Evolutionary conservation across 192 early-diverging fungal species (phyloP).

Genomic region (Podila epigama): DNA sequence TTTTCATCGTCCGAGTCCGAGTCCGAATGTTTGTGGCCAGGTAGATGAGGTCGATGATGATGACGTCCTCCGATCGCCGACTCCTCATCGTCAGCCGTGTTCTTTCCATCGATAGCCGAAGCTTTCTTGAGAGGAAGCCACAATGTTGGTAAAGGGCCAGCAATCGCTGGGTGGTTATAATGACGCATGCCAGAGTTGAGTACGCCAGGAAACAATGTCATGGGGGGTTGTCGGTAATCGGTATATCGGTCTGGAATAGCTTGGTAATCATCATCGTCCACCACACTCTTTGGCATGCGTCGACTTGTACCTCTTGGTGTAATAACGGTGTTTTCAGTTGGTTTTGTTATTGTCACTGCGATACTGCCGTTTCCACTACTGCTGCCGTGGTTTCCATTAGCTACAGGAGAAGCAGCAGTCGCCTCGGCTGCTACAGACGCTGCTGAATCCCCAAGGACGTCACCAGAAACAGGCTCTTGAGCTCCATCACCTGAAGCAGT

Average conservation of each 20-base stretch:
- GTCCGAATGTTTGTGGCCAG: neutral
- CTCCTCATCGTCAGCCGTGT: slow-evolving; percentile 11
- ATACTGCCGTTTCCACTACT: neutral
- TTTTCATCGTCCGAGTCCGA: slow-evolving; percentile 21
- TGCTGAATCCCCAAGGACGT: neutral
- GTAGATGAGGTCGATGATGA: neutral
- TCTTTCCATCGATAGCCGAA: neutral
- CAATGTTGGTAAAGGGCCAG: slow-evolving; percentile 70
- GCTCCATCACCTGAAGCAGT: neutral
- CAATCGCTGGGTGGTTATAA: slow-evolving; percentile 71
- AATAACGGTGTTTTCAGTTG: slow-evolving; percentile 7
- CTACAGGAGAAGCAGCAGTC: neutral
- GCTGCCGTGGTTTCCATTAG: slow-evolving; percentile 5
- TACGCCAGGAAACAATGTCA: slow-evolving; percentile 72
- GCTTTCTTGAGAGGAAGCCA: slow-evolving; percentile 73
- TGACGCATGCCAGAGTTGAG: slow-evolving; percentile 73
- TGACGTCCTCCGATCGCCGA: neutral
- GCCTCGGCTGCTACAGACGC: neutral
- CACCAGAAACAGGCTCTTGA: neutral
- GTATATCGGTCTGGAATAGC: slow-evolving; percentile 71
- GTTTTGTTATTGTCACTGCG: neutral
- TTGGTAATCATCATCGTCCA: slow-evolving; percentile 70
- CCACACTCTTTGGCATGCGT: slow-evolving; percentile 25
- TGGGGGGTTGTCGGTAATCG: slow-evolving; percentile 77
- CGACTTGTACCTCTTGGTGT: slow-evolving; percentile 10